Conservation (phyloP, 768 basidiomycete genomes). For the Melanogaster broomeanus region DNA sequence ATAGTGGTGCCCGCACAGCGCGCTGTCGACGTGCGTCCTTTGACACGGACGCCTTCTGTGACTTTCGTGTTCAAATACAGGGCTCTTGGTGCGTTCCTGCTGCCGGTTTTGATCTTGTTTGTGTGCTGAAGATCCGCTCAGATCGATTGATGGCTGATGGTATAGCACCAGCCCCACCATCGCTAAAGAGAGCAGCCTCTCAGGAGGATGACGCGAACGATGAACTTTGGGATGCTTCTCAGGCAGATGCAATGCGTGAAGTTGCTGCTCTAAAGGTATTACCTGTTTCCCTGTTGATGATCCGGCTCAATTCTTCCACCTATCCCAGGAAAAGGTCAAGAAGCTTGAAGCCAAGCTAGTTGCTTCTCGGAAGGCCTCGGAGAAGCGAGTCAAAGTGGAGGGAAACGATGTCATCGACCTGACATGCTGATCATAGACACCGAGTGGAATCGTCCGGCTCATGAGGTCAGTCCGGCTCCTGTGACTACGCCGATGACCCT, state of each 20-base stretch:
- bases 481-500: not conserved
- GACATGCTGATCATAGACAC: constrained; percentile 3
- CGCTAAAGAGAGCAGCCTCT: constrained; percentile 3
- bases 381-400: constrained; percentile 9
- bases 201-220: not conserved
- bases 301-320: constrained; percentile 12
- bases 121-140: not conserved
- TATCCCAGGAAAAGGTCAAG: constrained; percentile 1
- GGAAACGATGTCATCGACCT: constrained; percentile 3
- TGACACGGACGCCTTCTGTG: not conserved
- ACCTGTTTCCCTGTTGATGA: constrained; percentile 12
- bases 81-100: not conserved
- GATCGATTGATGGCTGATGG: constrained; percentile 7
- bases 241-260: not conserved
- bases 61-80: constrained; percentile 13
- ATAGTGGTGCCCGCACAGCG: not conserved
- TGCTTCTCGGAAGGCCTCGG: constrained; percentile 8
- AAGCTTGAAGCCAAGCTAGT: constrained; percentile 4
- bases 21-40: not conserved
- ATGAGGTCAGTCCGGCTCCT: constrained; percentile 4
- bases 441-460: not conserved
- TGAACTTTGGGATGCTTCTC: not conserved
- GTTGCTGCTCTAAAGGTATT: constrained; percentile 2
- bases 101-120: not conserved
- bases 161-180: not conserved